Percentiles rank a stretch among this genome's conserved stretches.
These are phyloP conservation scores for Ricinus communis DNA, from an alignment of 345 rosid species.

Conservation along the genomic window DNA sequence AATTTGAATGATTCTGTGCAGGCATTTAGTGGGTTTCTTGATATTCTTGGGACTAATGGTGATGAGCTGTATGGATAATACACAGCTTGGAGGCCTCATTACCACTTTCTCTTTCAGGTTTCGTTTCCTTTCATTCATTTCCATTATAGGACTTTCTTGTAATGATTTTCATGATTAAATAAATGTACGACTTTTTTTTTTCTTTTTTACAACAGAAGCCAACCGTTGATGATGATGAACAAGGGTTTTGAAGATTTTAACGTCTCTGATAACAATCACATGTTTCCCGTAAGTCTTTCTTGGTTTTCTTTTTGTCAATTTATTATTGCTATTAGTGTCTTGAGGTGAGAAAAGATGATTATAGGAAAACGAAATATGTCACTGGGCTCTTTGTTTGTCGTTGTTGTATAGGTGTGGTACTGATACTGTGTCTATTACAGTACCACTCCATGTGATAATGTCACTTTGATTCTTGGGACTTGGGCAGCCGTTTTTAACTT, in stretches of 20 bases:
- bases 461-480: no score
- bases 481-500: no score
- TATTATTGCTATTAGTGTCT: not conserved
- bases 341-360: no score
- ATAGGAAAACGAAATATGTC: no score
- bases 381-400: no score
- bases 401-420: no score
- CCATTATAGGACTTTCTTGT: not conserved
- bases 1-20: constrained; percentile 14
- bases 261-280: constrained; percentile 33
- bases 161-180: not conserved
- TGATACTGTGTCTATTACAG: no score
- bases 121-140: no score
- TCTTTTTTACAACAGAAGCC: constrained; percentile 47
- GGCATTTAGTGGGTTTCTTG: constrained; percentile 79
- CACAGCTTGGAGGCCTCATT: constrained; percentile 55
- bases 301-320: not conserved
- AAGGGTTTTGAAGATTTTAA: constrained; percentile 28
- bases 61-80: constrained; percentile 57
- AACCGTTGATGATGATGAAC: constrained; percentile 45
- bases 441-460: no score
- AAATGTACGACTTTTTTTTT: not conserved
- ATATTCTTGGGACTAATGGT: constrained; percentile 63
- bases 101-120: constrained; percentile 50
- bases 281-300: constrained; percentile 26